phyloP scores from a whole-genome alignment of 140 eudicot species.

The Oenanthe javanica region DNA sequence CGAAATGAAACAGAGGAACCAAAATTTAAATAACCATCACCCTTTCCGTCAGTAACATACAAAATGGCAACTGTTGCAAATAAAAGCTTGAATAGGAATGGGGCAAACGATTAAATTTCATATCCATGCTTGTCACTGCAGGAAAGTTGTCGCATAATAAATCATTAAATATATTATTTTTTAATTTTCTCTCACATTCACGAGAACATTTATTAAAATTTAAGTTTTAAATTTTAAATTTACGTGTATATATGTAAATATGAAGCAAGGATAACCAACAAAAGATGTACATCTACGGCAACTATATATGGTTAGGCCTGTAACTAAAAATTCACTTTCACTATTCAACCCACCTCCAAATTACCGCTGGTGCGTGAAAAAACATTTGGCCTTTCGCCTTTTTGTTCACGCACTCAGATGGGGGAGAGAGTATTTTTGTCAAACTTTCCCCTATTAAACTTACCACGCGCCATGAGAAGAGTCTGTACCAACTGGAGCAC shows the following conservation, averaged over 20 bases:
- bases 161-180: background rate
- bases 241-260: too few species aligned
- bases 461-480: background rate
- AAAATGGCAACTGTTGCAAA: background rate
- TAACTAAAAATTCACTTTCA: background rate
- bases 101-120: background rate
- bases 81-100: background rate
- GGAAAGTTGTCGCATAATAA: background rate
- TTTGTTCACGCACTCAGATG: background rate
- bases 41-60: background rate
- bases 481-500: background rate
- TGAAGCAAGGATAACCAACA: too few species aligned
- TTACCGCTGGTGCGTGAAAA: background rate
- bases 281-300: background rate
- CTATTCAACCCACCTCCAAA: background rate
- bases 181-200: too few species aligned
- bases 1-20: conserved; percentile 2
- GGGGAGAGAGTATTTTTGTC: background rate
- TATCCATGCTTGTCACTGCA: background rate
- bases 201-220: too few species aligned
- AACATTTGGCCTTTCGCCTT: background rate
- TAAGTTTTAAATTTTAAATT: too few species aligned
- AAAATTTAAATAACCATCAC: background rate
- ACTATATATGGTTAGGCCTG: background rate
- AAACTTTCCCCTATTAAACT: background rate